Conservation (phyloP, 352 stramenopile species). For the Globisporangium heterothallicum region DNA sequence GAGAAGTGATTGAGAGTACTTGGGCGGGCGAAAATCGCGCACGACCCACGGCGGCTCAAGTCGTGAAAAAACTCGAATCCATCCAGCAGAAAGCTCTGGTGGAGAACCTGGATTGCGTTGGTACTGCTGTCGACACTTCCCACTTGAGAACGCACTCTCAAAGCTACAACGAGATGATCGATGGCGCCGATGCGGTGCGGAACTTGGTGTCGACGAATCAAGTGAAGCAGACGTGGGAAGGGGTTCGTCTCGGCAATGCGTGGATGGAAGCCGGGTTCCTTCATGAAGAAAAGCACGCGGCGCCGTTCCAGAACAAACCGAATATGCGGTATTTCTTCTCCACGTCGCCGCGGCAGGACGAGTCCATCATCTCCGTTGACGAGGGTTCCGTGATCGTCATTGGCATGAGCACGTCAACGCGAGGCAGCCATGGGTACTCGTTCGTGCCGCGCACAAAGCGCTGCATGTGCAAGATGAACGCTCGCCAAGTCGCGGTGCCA, state of each 20-base stretch:
- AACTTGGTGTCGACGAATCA: conserved; percentile 21
- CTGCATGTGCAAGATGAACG: conserved; percentile 12
- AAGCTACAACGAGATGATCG: conserved; percentile 16
- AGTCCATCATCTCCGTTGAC: conserved; percentile 7
- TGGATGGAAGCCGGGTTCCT: conserved; percentile 56
- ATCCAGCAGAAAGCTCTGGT: conserved; percentile 28
- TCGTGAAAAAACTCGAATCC: conserved; percentile 37
- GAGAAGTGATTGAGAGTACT: conserved; percentile 33
- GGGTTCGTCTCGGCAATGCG: conserved; percentile 48
- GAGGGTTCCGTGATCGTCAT: conserved; percentile 15
- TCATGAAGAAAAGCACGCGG: conserved; percentile 42
- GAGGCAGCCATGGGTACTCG: neutral
- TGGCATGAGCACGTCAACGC: conserved; percentile 14
- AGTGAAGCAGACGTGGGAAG: conserved; percentile 40
- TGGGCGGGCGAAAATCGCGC: conserved; percentile 34
- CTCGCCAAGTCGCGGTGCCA: conserved; percentile 3
- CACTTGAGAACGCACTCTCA: conserved; percentile 29
- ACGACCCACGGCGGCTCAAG: conserved; percentile 33
- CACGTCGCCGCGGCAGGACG: neutral
- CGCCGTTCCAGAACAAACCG: conserved; percentile 25
- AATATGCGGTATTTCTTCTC: conserved; percentile 13
- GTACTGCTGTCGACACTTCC: conserved; percentile 22
- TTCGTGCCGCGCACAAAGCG: neutral
- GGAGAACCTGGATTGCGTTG: conserved; percentile 26
- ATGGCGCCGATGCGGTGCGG: conserved; percentile 11